Base-by-base conservation (phyloP, 345 rosid species). In the Pistacia atlantica region DNA sequence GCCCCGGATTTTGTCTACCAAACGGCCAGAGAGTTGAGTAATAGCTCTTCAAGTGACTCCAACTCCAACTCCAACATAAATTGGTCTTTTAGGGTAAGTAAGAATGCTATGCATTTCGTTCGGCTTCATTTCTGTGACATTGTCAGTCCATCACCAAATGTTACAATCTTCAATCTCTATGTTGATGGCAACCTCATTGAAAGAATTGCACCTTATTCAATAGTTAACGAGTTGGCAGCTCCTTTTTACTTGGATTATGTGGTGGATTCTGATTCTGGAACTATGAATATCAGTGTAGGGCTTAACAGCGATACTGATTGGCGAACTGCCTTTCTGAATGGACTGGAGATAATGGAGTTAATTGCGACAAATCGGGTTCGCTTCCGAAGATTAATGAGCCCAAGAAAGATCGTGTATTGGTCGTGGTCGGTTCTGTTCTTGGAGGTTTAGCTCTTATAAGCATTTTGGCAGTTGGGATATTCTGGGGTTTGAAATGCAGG, bases 81-180 rank as follows among this genome's bases (percentile, higher is more conserved):
- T 2, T 90, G 97, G 92, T 11, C 73, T 35, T 88, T 84, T 35
- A 55, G 59, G 16, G 97, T 89, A 42, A 79, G 75, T 2, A 75
- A 31, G 51, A 81, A 90, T 49, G 57, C 83, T 57, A 72, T 3
- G 11, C 82, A 89, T 64, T 83, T 90, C 22, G 75, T 90, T 70
- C 86, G 92, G 80, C 55, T 71, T 73, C 90, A 93, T 65, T 93
- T 93, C 75, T 89, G 88, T 55, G 89, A 93, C 76, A 38, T 86
- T 25, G 4, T 79, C 33, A 78, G 83, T 52, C 0, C 0, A 3
- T 1, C 79, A 0, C 13, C 0, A 33, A 51, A 79, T 52, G 33
- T 1, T 4, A 1, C 76, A 0, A 5, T 1, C 7, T 89, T 93
- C 76, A 71, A 73, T 66, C 86, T 91, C 16, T 87, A 76, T 52